Evolutionary conservation across 1,284 basidiomycete species (phyloP).

Genomic region (Ceratobasidium sp.): DNA sequence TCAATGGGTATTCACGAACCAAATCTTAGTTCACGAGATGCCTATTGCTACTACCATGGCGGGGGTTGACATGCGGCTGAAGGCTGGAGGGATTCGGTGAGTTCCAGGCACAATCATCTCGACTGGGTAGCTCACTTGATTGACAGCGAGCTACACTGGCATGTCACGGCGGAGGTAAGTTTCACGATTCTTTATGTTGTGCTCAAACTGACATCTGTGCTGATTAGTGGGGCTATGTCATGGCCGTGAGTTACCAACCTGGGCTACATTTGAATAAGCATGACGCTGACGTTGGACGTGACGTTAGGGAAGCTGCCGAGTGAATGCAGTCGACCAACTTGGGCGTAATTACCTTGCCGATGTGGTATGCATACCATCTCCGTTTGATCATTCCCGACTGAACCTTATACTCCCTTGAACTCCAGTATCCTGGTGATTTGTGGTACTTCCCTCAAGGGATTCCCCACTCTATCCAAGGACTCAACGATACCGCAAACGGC

Average conservation of each 20-base stretch:
- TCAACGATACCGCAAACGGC: constrained; percentile 60
- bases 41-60: constrained; percentile 67
- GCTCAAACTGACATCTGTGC: background rate
- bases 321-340: constrained; percentile 64
- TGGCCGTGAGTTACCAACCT: constrained; percentile 51
- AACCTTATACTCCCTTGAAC: constrained; percentile 40
- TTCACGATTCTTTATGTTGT: background rate
- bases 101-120: constrained; percentile 39
- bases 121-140: background rate
- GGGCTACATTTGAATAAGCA: background rate
- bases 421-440: constrained; percentile 41
- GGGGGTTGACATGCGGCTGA: constrained; percentile 71
- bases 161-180: constrained; percentile 44
- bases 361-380: constrained; percentile 53
- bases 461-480: constrained; percentile 71
- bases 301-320: constrained; percentile 63
- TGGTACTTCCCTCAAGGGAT: constrained; percentile 74
- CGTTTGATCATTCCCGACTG: background rate
- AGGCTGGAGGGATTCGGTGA: constrained; percentile 67
- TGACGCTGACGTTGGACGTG: background rate
- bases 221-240: constrained; percentile 66
- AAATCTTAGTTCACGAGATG: constrained; percentile 57
- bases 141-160: constrained; percentile 45
- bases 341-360: constrained; percentile 67
- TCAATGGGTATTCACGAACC: constrained; percentile 30